Percentiles rank a stretch among this genome's conserved stretches.
phyloP scores from a whole-genome alignment of 164 flowering plant species.

The Nymphaea colorata region DNA sequence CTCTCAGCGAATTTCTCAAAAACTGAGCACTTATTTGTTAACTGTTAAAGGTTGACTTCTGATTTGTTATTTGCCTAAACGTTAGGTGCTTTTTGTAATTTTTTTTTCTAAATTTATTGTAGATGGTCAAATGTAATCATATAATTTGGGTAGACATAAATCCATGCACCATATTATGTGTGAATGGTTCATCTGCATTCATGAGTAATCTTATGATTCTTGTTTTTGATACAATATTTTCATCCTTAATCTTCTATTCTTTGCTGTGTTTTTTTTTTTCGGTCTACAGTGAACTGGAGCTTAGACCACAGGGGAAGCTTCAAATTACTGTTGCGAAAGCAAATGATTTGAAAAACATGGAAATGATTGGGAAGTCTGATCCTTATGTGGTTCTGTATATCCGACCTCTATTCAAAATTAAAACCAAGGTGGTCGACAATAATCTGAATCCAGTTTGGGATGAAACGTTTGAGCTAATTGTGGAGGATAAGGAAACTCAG shows the following conservation, averaged over 20 bases:
- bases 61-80: too few relatives aligned
- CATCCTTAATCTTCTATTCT: not conserved
- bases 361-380: slow-evolving; percentile 97
- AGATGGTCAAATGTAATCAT: not conserved
- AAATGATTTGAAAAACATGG: slow-evolving; percentile 85
- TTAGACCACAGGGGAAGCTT: slow-evolving; percentile 85
- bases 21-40: too few relatives aligned
- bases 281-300: slow-evolving; percentile 86
- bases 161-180: not conserved
- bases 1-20: too few relatives aligned
- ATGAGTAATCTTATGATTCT: not conserved
- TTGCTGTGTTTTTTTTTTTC: not conserved
- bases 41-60: too few relatives aligned
- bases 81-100: not conserved
- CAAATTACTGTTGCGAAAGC: slow-evolving; percentile 61
- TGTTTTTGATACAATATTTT: not conserved
- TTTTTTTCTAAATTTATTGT: not conserved
- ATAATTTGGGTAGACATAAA: not conserved
- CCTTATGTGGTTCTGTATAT: slow-evolving; percentile 69
- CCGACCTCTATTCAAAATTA: slow-evolving; percentile 73
- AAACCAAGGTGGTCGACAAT: slow-evolving; percentile 67
- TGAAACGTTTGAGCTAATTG: slow-evolving; percentile 77
- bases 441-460: slow-evolving; percentile 95
- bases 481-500: slow-evolving; percentile 96
- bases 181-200: not conserved